Base-by-base conservation (phyloP, 164 flowering plant genomes). In the Platanus orientalis region DNA sequence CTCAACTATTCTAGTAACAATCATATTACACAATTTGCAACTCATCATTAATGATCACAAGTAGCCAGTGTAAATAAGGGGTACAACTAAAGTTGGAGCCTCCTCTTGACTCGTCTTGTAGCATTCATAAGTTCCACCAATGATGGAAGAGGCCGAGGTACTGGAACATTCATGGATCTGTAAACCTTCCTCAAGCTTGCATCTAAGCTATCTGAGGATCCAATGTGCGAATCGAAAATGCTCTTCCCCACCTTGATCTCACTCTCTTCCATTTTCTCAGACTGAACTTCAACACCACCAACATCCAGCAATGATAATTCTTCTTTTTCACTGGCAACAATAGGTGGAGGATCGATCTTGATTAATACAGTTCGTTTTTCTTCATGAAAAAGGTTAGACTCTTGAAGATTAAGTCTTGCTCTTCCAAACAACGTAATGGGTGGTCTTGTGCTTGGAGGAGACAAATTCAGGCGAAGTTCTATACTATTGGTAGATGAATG, bases 141-240 rank as follows among this genome's bases (percentile, higher is more conserved):
- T 3, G 96, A 92, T 7, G 94, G 98, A 60, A 92, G 84, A 39
- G 88, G 89, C 65, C 67, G 71, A 66, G 98, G 96, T 25, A 92
- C 96, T 28, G 90, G 83, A 21, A 82, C 84, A 74, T 87, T 81
- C 88, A 79, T 83, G 10, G 86, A 84, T 66, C 96, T 83, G 69
- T 89, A 92, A 60, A 86, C 52, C 68, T 77, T 83, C 63, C 86
- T 83, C 60, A 92, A 44, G 53, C 70, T 70, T 11, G 79, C 81
- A 69, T 59, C 57, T 6, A 71, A 81, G 58, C 72, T 61, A 44
- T 60, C 78, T 12, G 84, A 73, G 5, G 75, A 67, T 17, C 79
- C 78, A 54, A 63, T 57, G 2, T 47, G 20, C 3, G 75, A 65
- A 34, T 6, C 30, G 23, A 61, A 59, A 64, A 34, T 23, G 45